These are phyloP conservation scores for Amylostereum areolatum DNA, from an alignment of 1,284 basidiomycete species.

Conservation along the genomic window DNA sequence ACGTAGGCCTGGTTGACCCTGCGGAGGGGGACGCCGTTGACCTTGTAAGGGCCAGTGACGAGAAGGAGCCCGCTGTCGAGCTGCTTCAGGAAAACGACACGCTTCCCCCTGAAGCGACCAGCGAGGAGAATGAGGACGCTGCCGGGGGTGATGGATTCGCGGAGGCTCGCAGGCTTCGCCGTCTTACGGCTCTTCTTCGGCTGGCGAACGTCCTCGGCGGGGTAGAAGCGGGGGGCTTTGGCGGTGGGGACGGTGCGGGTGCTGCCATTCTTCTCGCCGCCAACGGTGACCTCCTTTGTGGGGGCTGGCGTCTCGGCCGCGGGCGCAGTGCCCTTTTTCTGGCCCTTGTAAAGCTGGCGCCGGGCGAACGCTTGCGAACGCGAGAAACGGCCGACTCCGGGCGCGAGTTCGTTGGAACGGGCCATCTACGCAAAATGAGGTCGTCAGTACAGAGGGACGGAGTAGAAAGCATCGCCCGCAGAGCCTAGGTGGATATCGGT, in stretches of 20 bases:
- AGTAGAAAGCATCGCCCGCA: constrained; percentile 11
- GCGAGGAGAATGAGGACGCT: constrained; percentile 96
- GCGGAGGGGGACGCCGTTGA: constrained; percentile 98
- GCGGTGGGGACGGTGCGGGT: constrained; percentile 80
- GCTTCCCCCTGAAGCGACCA: constrained; percentile 97
- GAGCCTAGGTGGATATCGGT: constrained; percentile 27
- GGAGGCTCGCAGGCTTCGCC: constrained; percentile 72
- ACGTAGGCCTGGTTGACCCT: constrained; percentile 99
- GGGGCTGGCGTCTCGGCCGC: constrained; percentile 53
- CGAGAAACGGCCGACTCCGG: constrained; percentile 81
- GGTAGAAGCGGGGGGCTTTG: constrained; percentile 96
- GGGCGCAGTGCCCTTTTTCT: constrained; percentile 72
- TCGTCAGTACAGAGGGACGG: constrained; percentile 16
- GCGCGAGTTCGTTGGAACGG: constrained; percentile 84
- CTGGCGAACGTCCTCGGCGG: constrained; percentile 88
- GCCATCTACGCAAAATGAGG: constrained; percentile 64
- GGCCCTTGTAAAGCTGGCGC: constrained; percentile 75
- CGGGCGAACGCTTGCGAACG: constrained; percentile 77
- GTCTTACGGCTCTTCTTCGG: constrained; percentile 93
- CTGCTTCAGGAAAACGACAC: constrained; percentile 98
- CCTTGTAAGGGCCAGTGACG: constrained; percentile 96
- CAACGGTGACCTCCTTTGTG: constrained; percentile 78
- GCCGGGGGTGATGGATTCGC: constrained; percentile 88
- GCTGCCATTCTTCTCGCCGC: constrained; percentile 89
- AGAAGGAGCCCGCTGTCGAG: constrained; percentile 89